Evolutionary conservation across 2,329 filamentous ascomycete species (phyloP), one percentile per base, ranked within the genome.

Genomic region (Amesomyces nigricolor): DNA sequence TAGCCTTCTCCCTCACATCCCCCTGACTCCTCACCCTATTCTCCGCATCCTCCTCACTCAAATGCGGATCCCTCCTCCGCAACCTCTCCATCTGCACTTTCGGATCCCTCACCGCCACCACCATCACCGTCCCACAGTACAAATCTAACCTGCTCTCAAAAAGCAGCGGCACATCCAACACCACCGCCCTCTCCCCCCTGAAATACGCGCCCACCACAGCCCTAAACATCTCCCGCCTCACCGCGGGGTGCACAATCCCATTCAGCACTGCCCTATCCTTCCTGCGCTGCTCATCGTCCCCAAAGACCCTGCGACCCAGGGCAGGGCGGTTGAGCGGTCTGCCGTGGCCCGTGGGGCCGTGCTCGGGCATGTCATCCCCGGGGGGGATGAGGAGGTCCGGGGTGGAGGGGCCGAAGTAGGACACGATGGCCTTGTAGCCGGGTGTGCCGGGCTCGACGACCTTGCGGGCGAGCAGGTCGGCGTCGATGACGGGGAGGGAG

Each of bases 401-500:
- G 0, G 91, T 96, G 4, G 81, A 88, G 29, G 89, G 79, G 0
- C 79, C 81, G 70, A 99, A 99, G 72, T 96, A 78, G 17, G 78
- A 73, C 40, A 97, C 81, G 62, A 99, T 96, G 58, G 86, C 83
- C 48, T 80, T 75, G 77, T 97, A 96, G 63, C 88, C 92, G 11
- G 80, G 68, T 5, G 89, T 95, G 29, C 94, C 94, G 1, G 94
- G 94, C 70, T 95, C 90, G 69, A 99, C 92, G 57, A 97, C 94
- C 70, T 94, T 82, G 64, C 92, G 91, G 47, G 94, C 92, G 58
- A 97, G 80, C 54, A 95, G 74, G 75, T 99, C 94, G 68, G 94
- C 92, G 69, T 99, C 94, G 75, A 99, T 86, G 64, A 99, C 81
- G 65, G 94, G 91, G 59, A 99, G 81, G 58, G 82, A 86, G 77